Conservation (phyloP, 495 filamentous ascomycete genomes). For the Cercophora sp. region DNA sequence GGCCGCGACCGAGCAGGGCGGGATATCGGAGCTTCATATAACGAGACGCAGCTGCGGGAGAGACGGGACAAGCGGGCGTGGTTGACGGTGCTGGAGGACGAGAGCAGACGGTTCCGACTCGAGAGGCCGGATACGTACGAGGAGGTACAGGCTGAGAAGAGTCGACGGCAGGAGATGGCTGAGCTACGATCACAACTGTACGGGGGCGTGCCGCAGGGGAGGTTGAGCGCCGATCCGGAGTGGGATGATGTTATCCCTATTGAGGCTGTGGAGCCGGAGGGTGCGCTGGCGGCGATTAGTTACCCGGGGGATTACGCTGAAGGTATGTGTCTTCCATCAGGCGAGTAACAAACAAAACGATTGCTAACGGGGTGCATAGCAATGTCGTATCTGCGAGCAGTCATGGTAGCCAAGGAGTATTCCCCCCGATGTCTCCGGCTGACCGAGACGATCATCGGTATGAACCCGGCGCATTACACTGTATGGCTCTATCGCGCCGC, state of each 20-base stretch:
- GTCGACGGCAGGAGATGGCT: slow-evolving; percentile 42
- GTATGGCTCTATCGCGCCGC: slow-evolving; percentile 94
- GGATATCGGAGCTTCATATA: slow-evolving; percentile 39
- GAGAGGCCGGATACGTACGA: slow-evolving; percentile 22
- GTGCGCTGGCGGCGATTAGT: slow-evolving; percentile 80
- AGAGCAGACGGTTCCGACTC: slow-evolving; percentile 28
- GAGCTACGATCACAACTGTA: slow-evolving; percentile 37
- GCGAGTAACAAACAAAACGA: background rate
- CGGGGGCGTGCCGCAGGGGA: slow-evolving; percentile 34
- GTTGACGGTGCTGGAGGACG: slow-evolving; percentile 26
- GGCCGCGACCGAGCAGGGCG: slow-evolving; percentile 41
- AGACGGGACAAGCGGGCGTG: slow-evolving; percentile 24
- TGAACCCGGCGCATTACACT: slow-evolving; percentile 97
- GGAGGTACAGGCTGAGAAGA: slow-evolving; percentile 44
- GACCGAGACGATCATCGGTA: slow-evolving; percentile 78
- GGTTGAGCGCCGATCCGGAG: slow-evolving; percentile 64
- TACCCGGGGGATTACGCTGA: slow-evolving; percentile 84
- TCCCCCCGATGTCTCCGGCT: slow-evolving; percentile 73
- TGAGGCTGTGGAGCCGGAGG: slow-evolving; percentile 73
- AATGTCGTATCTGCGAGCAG: slow-evolving; percentile 79
- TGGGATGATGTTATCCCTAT: slow-evolving; percentile 86
- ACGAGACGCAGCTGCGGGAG: too few species aligned
- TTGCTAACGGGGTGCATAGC: slow-evolving; percentile 30
- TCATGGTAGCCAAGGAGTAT: slow-evolving; percentile 86
- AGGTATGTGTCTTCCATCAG: slow-evolving; percentile 48